A percentile compares a stretch with the other conserved stretches of the same genome.
Evolutionary conservation across 768 basidiomycete species (phyloP).

Genomic region (Mycena chlorophos): DNA sequence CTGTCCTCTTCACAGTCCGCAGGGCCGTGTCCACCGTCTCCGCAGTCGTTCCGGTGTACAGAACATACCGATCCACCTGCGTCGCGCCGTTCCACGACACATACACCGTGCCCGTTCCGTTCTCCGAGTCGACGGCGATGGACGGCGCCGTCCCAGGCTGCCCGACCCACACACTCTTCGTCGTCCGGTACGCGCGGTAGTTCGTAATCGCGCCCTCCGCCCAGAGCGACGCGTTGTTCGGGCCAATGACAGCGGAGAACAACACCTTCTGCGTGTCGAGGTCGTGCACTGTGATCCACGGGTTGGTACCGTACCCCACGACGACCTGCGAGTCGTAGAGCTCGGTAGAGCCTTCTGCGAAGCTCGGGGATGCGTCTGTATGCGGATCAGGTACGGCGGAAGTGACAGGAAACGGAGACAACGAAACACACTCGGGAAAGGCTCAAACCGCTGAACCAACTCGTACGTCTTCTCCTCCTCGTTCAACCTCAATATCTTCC

Average conservation of each 20-base stretch:
- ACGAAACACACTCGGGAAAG: constrained; percentile 7
- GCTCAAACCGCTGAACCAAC: constrained; percentile 6
- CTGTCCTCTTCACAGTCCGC: background rate
- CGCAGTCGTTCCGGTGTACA: constrained; percentile 5
- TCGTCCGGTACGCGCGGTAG: constrained; percentile 9
- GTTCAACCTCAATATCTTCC: constrained; percentile 14
- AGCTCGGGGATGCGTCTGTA: background rate
- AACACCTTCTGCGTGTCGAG: background rate
- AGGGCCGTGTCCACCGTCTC: background rate
- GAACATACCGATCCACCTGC: constrained; percentile 4
- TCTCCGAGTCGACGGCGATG: background rate
- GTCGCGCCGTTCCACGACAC: constrained; percentile 25
- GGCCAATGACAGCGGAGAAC: constrained; percentile 16
- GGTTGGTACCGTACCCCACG: constrained; percentile 9
- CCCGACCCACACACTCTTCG: constrained; percentile 6
- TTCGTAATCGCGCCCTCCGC: constrained; percentile 8
- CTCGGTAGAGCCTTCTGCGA: constrained; percentile 11
- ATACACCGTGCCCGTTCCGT: background rate
- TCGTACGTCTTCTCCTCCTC: constrained; percentile 8
- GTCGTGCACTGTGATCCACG: constrained; percentile 6
- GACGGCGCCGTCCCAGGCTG: constrained; percentile 14
- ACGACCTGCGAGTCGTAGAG: constrained; percentile 10
- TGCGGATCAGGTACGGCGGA: background rate
- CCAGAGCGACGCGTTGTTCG: constrained; percentile 8
- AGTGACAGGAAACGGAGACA: background rate